Base-by-base conservation (phyloP, 2,329 filamentous ascomycete species). In the Fusarium camptoceras region DNA sequence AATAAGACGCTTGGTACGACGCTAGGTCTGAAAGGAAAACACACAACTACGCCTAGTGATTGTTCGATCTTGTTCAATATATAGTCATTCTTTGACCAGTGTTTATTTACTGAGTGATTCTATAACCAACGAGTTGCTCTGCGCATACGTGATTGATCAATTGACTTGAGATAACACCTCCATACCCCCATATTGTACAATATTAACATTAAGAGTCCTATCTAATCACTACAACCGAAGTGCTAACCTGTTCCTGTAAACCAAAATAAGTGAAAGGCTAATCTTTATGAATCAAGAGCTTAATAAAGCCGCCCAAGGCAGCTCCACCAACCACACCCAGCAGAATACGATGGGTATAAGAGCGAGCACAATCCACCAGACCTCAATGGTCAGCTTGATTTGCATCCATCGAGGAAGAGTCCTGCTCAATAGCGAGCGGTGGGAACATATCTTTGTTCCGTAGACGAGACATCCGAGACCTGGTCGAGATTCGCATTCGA, bases 401-500 rank as follows among this genome's bases (percentile, higher is more conserved):
- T 83, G 79, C 34, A 87, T 67, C 84, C 84, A 85, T 20, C 78
- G 79, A 51, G 75, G 85, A 59, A 79, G 75, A 77, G 75, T 80
- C 71, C 76, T 89, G 64, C 67, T 89, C 81, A 68, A 78, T 66
- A 80, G 70, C 56, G 79, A 79, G 8, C 81, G 79, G 59, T 87
- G 83, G 3, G 78, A 73, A 64, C 87, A 89, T 4, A 75, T 80
- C 0, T 68, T 71, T 6, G 87, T 89, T 25, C 82, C 84, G 56
- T 83, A 85, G 14, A 89, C 83, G 12, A 88, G 78, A 71, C 87
- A 89, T 6, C 87, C 87, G 2, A 89, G 77, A 2, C 84, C 86
- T 1, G 86, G 86, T 0, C 85, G 81, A 22, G 84, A 85, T 72
- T 89, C 87, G 72, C 88, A 91, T 74, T 90, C 88, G 15, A 86